Evolutionary conservation across 345 rosid species (phyloP).

Genomic region (Citropsis articulata): DNA sequence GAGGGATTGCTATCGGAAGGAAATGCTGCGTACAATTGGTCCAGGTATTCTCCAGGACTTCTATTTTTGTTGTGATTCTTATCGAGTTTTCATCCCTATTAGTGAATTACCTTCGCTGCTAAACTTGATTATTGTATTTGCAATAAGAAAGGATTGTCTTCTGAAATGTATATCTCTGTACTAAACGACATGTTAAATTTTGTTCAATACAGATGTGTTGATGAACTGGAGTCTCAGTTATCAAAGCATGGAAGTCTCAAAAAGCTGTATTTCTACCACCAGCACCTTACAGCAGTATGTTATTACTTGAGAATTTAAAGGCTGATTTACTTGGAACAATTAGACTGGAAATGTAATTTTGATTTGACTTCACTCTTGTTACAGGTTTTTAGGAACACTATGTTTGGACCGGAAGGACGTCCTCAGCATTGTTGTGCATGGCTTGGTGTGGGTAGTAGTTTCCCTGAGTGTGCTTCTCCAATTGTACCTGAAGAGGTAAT

Average conservation of each 20-base stretch:
- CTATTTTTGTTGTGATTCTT: conserved; percentile 12
- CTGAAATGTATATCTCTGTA: background rate
- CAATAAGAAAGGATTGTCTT: background rate
- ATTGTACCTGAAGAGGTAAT: conserved; percentile 95
- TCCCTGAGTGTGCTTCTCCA: conserved; percentile 95
- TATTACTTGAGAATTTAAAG: conserved; percentile 3
- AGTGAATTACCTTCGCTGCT: background rate
- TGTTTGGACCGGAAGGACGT: conserved; percentile 99
- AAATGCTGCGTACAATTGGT: conserved; percentile 97
- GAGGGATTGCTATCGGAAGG: conserved; percentile 99
- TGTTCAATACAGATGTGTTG: conserved; percentile 72
- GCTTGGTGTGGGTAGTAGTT: conserved; percentile 99
- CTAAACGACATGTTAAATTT: background rate
- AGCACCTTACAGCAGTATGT: conserved; percentile 88
- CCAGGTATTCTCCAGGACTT: conserved; percentile 54
- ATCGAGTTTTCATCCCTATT: background rate
- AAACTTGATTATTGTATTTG: background rate
- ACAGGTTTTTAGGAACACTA: conserved; percentile 95
- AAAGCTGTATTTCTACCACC: conserved; percentile 90
- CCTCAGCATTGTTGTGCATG: conserved; percentile 99
- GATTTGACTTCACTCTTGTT: conserved; percentile 24
- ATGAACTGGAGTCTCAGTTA: conserved; percentile 86
- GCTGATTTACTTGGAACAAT: background rate
- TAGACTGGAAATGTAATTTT: conserved; percentile 3
- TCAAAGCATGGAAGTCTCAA: conserved; percentile 97